phyloP scores from a whole-genome alignment of 306 rosid species.

The Mimosa bimucronata region DNA sequence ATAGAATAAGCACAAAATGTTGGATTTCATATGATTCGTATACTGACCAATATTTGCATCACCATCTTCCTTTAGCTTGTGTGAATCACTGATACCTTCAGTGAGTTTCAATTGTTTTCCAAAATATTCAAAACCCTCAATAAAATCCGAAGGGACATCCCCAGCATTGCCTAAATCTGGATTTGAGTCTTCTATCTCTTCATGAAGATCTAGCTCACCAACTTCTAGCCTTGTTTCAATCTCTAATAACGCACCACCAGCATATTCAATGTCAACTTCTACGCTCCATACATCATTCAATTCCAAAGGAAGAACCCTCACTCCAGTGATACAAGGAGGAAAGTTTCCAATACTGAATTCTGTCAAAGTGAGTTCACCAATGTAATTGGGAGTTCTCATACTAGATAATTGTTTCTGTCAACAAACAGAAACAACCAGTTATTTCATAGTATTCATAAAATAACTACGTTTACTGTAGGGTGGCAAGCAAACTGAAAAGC shows the following conservation, averaged over 20 bases:
- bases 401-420: conserved; percentile 68
- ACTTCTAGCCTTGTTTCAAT: conserved; percentile 88
- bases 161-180: conserved; percentile 53
- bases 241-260: conserved; percentile 73
- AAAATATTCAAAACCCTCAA: conserved; percentile 71
- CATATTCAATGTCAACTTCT: conserved; percentile 86
- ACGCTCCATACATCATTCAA: conserved; percentile 82
- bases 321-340: conserved; percentile 76
- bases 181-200: conserved; percentile 48
- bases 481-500: background rate
- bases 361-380: conserved; percentile 83
- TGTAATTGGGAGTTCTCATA: conserved; percentile 81
- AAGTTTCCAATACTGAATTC: conserved; percentile 67
- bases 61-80: conserved; percentile 57
- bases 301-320: conserved; percentile 86
- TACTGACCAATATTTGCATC: conserved; percentile 56
- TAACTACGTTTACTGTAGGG: conserved; percentile 2
- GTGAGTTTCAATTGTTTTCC: conserved; percentile 64
- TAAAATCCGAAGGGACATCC: conserved; percentile 68
- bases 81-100: conserved; percentile 49
- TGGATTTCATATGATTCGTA: conserved; percentile 30
- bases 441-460: conserved; percentile 25
- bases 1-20: conserved; percentile 21
- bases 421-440: conserved; percentile 35
- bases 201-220: conserved; percentile 63